Percentiles rank a stretch among this genome's conserved stretches.
phyloP scores from a whole-genome alignment of 202 grass and related monocot species.

The Saccharum hybrid region DNA sequence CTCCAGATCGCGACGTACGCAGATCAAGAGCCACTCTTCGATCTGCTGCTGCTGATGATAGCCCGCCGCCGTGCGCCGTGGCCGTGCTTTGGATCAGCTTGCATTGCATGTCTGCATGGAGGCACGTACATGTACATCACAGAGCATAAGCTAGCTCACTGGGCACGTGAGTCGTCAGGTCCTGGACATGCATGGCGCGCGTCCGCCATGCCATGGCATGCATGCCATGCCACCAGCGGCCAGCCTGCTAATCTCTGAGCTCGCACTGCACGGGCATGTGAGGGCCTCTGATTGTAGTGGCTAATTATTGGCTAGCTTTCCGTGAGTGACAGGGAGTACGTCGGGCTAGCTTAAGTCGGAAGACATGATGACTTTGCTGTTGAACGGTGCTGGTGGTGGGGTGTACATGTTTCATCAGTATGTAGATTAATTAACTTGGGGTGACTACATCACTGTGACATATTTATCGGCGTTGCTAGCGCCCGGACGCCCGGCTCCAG shows the following conservation, averaged over 20 bases:
- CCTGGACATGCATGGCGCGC: not conserved
- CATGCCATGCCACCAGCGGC: not conserved
- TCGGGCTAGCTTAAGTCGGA: conserved; percentile 20
- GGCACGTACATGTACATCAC: not conserved
- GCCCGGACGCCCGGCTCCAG: too few relatives aligned
- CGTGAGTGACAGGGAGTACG: not conserved
- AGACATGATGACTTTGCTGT: conserved; percentile 36
- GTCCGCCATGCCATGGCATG: not conserved
- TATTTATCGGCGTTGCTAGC: too few relatives aligned
- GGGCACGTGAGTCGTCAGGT: not conserved
- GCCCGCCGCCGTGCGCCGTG: too few relatives aligned
- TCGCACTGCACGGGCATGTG: conserved; percentile 38
- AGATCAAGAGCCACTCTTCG: not conserved
- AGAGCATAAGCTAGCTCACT: not conserved
- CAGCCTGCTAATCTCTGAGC: conserved; percentile 8
- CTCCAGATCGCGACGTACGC: not conserved
- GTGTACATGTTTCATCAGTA: not conserved
- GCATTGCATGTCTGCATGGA: too few relatives aligned
- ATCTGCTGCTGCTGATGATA: not conserved
- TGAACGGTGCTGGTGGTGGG: conserved; percentile 17
- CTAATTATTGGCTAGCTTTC: conserved; percentile 21
- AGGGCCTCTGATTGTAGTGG: not conserved
- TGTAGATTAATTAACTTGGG: not conserved
- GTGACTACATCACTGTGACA: not conserved
- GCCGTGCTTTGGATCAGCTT: too few relatives aligned